Evolutionary conservation across 495 filamentous ascomycete genomes (phyloP), one percentile per base, ranked within the genome.

Genomic region (Penicillium canescens): DNA sequence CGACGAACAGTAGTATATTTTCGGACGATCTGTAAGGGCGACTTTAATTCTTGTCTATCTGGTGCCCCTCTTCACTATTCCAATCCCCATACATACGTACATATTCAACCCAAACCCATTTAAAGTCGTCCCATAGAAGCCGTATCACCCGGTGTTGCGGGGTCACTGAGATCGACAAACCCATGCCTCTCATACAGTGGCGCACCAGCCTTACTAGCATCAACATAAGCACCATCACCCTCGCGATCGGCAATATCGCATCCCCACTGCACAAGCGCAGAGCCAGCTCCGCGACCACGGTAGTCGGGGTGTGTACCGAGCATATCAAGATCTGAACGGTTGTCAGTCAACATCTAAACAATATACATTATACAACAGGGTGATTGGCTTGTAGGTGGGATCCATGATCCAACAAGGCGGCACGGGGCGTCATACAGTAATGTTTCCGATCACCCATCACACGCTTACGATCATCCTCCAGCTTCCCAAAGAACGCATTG

Each of bases 231-330:
- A 11, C 55, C 45, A 2, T 63, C 57, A 1, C 66, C 62, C 18
- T 70, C 57, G 28, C 57, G 34, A 55, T 77, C 73, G 1, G 77
- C 75, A 34, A 66, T 52, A 14, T 72, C 60, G 38, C 78, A 74
- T 3, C 79, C 80, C 79, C 80, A 84, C 14, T 62, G 34, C 4
- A 81, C 65, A 1, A 84, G 72, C 59, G 76, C 70, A 2, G 67
- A 65, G 8, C 76, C 81, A 1, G 82, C 82, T 3, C 82, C 81
- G 23, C 72, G 63, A 13, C 70, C 55, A 50, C 74, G 71, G 46
- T 76, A 77, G 20, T 74, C 69, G 3, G 78, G 80, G 44, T 78
- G 73, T 16, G 76, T 78, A 11, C 73, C 68, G 8, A 85, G 58
- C 43, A 78, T 72, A 56, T 80, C 73, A 33, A 85, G 75, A 42